Evolutionary conservation across 2,329 filamentous ascomycete genomes (phyloP).

Genomic region (Aspergillus awamori): DNA sequence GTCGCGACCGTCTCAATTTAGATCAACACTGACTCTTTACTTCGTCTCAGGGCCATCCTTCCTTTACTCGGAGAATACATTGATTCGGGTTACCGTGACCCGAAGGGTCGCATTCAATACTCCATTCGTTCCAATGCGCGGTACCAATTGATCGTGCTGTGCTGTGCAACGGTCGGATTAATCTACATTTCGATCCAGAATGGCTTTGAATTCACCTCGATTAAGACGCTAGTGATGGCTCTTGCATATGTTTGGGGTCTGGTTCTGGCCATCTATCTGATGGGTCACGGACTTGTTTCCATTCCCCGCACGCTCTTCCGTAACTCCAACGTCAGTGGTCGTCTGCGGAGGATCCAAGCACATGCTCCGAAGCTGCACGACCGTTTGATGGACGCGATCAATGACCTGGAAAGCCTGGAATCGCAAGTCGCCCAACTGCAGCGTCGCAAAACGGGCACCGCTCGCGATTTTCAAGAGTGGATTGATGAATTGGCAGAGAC

Average conservation of each 20-base stretch:
- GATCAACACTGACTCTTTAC: slow-evolving; percentile 11
- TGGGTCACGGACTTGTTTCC: slow-evolving; percentile 94
- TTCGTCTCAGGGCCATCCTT: slow-evolving; percentile 72
- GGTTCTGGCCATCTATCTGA: slow-evolving; percentile 89
- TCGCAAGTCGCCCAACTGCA: slow-evolving; percentile 77
- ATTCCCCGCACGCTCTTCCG: slow-evolving; percentile 81
- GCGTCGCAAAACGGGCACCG: slow-evolving; percentile 76
- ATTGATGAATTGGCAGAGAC: slow-evolving; percentile 90
- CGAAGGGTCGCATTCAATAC: slow-evolving; percentile 77
- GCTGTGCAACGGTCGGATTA: slow-evolving; percentile 69
- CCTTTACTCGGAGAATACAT: slow-evolving; percentile 92
- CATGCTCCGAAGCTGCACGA: slow-evolving; percentile 83
- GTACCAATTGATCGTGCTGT: slow-evolving; percentile 81
- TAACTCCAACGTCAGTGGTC: slow-evolving; percentile 74
- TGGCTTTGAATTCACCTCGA: slow-evolving; percentile 69
- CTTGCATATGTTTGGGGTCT: slow-evolving; percentile 93
- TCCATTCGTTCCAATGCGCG: slow-evolving; percentile 84
- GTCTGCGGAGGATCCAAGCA: slow-evolving; percentile 73
- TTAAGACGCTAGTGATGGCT: slow-evolving; percentile 89
- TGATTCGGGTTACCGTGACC: slow-evolving; percentile 89
- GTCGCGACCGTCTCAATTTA: background rate
- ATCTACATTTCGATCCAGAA: slow-evolving; percentile 82
- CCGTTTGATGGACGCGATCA: slow-evolving; percentile 79
- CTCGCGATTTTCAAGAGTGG: slow-evolving; percentile 82
- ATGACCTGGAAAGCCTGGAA: slow-evolving; percentile 79